A percentile compares a stretch with the other conserved stretches of the same genome.
phyloP scores from a whole-genome alignment of 768 basidiomycete species.

The Podaxis rugospora region DNA sequence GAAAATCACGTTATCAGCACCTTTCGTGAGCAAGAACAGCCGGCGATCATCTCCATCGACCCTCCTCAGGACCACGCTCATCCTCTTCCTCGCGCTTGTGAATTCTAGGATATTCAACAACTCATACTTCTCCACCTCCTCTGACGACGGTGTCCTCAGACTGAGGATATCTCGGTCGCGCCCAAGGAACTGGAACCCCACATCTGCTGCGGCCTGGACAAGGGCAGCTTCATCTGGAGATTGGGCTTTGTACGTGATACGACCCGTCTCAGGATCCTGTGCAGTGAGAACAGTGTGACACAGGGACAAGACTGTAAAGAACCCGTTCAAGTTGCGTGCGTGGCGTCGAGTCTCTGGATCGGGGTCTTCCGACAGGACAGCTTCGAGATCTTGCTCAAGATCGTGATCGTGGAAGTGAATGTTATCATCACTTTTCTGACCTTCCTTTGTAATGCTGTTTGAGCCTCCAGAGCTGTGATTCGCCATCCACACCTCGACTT shows the following conservation, averaged over 20 bases:
- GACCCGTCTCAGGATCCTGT: constrained; percentile 62
- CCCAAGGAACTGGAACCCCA: constrained; percentile 89
- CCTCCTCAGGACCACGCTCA: constrained; percentile 87
- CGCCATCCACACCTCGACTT: constrained; percentile 22
- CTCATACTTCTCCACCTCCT: constrained; percentile 73
- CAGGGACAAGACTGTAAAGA: constrained; percentile 86
- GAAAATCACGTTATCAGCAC: constrained; percentile 95
- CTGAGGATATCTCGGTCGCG: constrained; percentile 75
- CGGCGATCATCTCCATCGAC: constrained; percentile 50
- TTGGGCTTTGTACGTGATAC: constrained; percentile 90
- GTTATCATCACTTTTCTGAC: constrained; percentile 3
- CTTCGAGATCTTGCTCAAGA: constrained; percentile 61
- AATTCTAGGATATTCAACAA: constrained; percentile 93
- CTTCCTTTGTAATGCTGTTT: constrained; percentile 11
- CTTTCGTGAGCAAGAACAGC: constrained; percentile 78
- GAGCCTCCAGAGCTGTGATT: neutral
- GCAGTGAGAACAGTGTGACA: constrained; percentile 91
- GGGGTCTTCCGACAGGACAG: constrained; percentile 45
- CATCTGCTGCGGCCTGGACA: constrained; percentile 93
- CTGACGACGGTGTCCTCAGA: constrained; percentile 71
- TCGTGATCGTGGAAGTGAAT: constrained; percentile 50
- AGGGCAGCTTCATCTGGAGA: constrained; percentile 97
- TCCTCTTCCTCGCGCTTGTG: constrained; percentile 87
- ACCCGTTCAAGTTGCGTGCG: constrained; percentile 70
- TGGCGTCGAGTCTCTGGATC: constrained; percentile 47